A percentile compares a stretch with the other conserved stretches of the same genome.
Evolutionary conservation across 176 grass and related monocot genomes (phyloP).

Genomic region (Raddia distichophylla): DNA sequence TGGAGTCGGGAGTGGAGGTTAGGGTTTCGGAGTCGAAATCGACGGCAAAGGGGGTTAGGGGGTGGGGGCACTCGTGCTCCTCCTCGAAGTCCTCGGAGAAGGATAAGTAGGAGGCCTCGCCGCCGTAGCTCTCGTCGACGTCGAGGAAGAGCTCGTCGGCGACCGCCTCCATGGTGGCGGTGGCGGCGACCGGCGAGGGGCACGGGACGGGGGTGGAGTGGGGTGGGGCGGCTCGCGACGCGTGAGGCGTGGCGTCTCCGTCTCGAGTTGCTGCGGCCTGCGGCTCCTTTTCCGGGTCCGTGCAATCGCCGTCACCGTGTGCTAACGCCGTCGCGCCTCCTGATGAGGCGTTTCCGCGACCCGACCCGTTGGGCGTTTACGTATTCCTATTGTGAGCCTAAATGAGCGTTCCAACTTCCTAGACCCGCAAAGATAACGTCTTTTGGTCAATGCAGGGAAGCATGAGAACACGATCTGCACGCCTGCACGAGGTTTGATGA

Average conservation of each 20-base stretch:
- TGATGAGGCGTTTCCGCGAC: background rate
- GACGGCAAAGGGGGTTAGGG: slow-evolving; percentile 20
- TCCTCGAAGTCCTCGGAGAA: slow-evolving; percentile 51
- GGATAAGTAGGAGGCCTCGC: slow-evolving; percentile 41
- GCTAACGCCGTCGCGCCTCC: background rate
- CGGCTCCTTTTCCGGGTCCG: too few species aligned
- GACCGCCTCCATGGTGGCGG: slow-evolving; percentile 54
- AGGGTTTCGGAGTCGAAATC: slow-evolving; percentile 43
- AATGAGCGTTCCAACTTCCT: too few species aligned
- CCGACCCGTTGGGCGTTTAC: accelerated
- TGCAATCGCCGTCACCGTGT: too few species aligned
- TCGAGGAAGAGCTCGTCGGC: slow-evolving; percentile 67
- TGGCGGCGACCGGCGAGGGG: background rate
- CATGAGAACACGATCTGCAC: background rate
- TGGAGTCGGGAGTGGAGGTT: slow-evolving; percentile 28
- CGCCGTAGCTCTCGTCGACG: slow-evolving; percentile 45
- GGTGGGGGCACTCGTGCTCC: slow-evolving; percentile 24
- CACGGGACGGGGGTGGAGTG: background rate
- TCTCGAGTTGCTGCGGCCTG: slow-evolving; percentile 21
- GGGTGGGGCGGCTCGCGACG: slow-evolving; percentile 26
- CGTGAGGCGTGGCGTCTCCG: slow-evolving; percentile 45
- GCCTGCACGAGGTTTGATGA: background rate
- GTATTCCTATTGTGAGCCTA: accelerated
- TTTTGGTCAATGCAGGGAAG: background rate
- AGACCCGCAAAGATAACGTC: too few species aligned